A percentile compares a stretch with the other conserved stretches of the same genome.
These are phyloP conservation scores for Mortierella sp. DNA, from an alignment of 371 early-diverging fungal species.

Conservation along the genomic window DNA sequence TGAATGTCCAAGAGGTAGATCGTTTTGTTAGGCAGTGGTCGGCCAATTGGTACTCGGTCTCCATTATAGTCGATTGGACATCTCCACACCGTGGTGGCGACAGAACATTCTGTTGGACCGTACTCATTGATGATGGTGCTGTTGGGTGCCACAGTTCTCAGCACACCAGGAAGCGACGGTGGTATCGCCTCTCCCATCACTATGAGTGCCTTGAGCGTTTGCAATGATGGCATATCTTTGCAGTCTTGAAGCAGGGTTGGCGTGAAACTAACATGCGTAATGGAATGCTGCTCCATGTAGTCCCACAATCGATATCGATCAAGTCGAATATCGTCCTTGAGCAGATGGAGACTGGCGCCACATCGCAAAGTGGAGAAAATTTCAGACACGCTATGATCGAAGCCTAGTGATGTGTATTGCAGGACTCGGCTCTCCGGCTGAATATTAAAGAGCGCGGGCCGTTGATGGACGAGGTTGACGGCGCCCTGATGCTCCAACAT, in stretches of 20 bases:
- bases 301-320: neutral
- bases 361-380: neutral
- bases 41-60: too few relatives aligned
- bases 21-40: neutral
- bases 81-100: too few relatives aligned
- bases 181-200: too few relatives aligned
- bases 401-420: too few relatives aligned
- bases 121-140: too few relatives aligned
- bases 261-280: too few relatives aligned
- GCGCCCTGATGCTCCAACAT: constrained; percentile 18
- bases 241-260: neutral
- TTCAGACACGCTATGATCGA: neutral
- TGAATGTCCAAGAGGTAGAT: constrained; percentile 9
- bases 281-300: too few relatives aligned
- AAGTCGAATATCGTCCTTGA: neutral
- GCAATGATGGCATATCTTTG: neutral
- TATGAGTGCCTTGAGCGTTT: too few relatives aligned
- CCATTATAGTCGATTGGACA: too few relatives aligned
- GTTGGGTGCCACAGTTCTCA: too few relatives aligned
- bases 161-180: too few relatives aligned
- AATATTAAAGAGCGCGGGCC: neutral
- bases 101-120: too few relatives aligned
- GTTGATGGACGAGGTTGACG: neutral
- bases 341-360: neutral
- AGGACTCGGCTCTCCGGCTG: neutral